Base-by-base conservation (phyloP, 345 rosid genomes). In the Eucalyptus tenuipes region DNA sequence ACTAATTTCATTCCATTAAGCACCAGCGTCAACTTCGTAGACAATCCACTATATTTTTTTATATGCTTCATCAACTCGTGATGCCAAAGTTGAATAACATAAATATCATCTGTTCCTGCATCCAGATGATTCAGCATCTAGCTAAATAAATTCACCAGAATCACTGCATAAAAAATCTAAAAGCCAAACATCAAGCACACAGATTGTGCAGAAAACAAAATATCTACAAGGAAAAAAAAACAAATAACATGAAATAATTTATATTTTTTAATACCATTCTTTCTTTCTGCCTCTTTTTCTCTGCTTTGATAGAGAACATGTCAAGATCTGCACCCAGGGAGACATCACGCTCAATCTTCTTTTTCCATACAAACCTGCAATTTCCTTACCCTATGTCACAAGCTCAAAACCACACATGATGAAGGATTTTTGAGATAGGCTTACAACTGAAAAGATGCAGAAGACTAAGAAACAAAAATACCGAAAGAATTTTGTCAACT, bases 291-390 rank as follows among this genome's bases (percentile, higher is more conserved):
- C 92, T 96, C 93, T 93, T 95, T 91, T 94, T 97, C 96, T 97
- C 99, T 37, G 99, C 95, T 93, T 94, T 97, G 55, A 93, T 91
- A 3, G 99, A 95, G 89, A 96, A 97, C 85, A 31, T 91, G 4
- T 95, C 98, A 85, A 97, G 92, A 1, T 95, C 90, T 22, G 90
- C 96, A 49, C 99, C 98, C 50, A 93, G 95, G 53, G 93, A 6
- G 87, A 97, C 97, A 94, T 97, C 99, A 14, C 94, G 95, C 90
- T 96, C 99, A 86, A 97, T 97, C 93, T 97, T 97, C 93, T 97
- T 97, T 75, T 96, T 90, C 98, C 99, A 97, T 22, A 97, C 99
- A 93, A 97, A 96, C 89, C 99, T 98, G 94, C 89, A 93, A 61
- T 47, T 82, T 89, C 87, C 75, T 68, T 25, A 52, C n/a, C 48